Conservation (phyloP, 2,329 filamentous ascomycete species). For the Fusarium verrucosum region DNA sequence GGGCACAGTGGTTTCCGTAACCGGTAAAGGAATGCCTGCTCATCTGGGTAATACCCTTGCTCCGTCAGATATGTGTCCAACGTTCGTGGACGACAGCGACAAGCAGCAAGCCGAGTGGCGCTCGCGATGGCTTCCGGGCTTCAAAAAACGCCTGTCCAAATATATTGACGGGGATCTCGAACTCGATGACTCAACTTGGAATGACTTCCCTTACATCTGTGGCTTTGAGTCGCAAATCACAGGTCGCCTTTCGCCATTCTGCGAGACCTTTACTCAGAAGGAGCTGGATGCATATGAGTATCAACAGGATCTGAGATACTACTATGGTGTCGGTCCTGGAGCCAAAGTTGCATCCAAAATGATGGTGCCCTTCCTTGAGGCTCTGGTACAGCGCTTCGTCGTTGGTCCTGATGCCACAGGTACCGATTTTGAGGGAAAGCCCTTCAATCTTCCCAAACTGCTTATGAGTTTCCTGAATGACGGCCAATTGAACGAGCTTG, state of each 20-base stretch:
- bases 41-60: conserved; percentile 68
- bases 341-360: conserved; percentile 62
- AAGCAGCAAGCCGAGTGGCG: conserved; percentile 60
- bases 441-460: conserved; percentile 63
- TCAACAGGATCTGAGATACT: conserved; percentile 73
- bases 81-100: conserved; percentile 64
- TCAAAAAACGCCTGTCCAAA: conserved; percentile 63
- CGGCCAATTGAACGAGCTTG: conserved; percentile 70
- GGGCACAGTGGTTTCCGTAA: conserved; percentile 67
- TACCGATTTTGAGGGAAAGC: conserved; percentile 55
- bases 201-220: conserved; percentile 73
- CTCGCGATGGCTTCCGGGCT: conserved; percentile 60
- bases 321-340: conserved; percentile 70
- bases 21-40: conserved; percentile 61
- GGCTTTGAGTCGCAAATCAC: conserved; percentile 76
- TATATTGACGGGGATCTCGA: conserved; percentile 64
- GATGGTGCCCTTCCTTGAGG: conserved; percentile 69
- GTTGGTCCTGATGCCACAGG: conserved; percentile 62
- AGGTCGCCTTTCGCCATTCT: conserved; percentile 69
- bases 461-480: conserved; percentile 72
- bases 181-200: conserved; percentile 62
- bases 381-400: conserved; percentile 62
- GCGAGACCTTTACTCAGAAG: conserved; percentile 67
- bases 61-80: conserved; percentile 70
- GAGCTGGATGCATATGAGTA: conserved; percentile 74